Conservation (phyloP, 345 rosid species). For the Lumnitzera racemosa region DNA sequence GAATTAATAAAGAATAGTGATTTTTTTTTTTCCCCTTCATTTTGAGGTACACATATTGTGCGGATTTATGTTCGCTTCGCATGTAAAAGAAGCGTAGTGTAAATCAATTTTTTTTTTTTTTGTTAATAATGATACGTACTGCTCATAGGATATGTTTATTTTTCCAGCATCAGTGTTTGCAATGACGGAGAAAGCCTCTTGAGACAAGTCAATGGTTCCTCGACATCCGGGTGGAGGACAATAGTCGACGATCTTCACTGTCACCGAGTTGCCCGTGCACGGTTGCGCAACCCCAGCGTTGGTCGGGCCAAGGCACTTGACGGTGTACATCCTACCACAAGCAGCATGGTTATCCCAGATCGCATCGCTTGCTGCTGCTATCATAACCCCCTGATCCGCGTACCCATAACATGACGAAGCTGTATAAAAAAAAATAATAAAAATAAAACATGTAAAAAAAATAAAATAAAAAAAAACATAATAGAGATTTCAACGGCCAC, state of each 20-base stretch:
- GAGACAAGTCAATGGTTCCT: conserved; percentile 34
- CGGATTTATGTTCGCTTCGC: no score
- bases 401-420: conserved; percentile 35
- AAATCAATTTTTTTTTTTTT: no score
- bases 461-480: no score
- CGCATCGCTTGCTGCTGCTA: conserved; percentile 42
- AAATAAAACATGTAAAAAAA: no score
- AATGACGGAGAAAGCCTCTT: conserved; percentile 38
- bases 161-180: conserved; percentile 41
- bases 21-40: no score
- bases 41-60: no score
- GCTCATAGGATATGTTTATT: conserved; percentile 10
- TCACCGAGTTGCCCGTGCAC: conserved; percentile 27
- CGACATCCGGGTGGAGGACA: conserved; percentile 21
- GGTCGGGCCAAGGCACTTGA: conserved; percentile 29
- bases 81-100: no score
- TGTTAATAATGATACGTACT: no score
- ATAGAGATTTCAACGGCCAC: no score
- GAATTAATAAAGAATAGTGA: no score
- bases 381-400: conserved; percentile 18
- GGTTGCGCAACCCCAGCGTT: conserved; percentile 25
- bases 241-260: conserved; percentile 32
- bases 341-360: conserved; percentile 38
- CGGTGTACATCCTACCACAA: conserved; percentile 33
- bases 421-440: conserved; percentile 7